Evolutionary conservation across 164 flowering plant genomes (phyloP).

Genomic region (Protea cynaroides): DNA sequence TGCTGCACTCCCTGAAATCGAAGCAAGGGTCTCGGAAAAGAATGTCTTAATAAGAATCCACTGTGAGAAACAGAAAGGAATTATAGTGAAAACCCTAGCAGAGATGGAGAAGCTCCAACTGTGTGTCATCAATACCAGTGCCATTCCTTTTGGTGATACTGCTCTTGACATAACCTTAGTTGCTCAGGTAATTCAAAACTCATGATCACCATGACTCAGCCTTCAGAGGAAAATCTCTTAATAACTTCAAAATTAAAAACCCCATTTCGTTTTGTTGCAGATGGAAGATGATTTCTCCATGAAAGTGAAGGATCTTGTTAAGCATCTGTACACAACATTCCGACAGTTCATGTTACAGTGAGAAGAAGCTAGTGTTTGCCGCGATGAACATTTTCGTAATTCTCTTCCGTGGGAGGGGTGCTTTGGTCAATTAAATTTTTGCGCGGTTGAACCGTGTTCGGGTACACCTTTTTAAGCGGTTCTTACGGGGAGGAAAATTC

Average conservation of each 20-base stretch:
- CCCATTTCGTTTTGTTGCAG: slow-evolving; percentile 32
- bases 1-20: slow-evolving; percentile 61
- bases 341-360: slow-evolving; percentile 14
- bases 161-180: slow-evolving; percentile 60
- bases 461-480: too few species aligned
- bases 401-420: slow-evolving; percentile 8
- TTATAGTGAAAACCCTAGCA: slow-evolving; percentile 40
- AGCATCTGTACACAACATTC: slow-evolving; percentile 25
- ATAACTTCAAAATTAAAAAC: too few species aligned
- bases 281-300: slow-evolving; percentile 47
- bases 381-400: too few species aligned
- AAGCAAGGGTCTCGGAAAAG: slow-evolving; percentile 64
- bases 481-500: too few species aligned
- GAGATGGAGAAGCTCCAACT: slow-evolving; percentile 69
- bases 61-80: slow-evolving; percentile 67
- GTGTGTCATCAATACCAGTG: slow-evolving; percentile 44
- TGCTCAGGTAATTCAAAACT: slow-evolving; percentile 75
- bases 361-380: too few species aligned
- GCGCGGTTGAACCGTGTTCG: slow-evolving; percentile 31
- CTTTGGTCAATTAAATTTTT: slow-evolving; percentile 13
- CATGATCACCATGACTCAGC: too few species aligned
- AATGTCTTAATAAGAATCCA: slow-evolving; percentile 70
- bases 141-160: slow-evolving; percentile 52
- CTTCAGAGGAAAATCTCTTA: too few species aligned
- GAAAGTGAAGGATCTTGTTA: slow-evolving; percentile 57